These are phyloP conservation scores for Endocalyx cinctus DNA, from an alignment of 2,329 filamentous ascomycete species.

Conservation along the genomic window DNA sequence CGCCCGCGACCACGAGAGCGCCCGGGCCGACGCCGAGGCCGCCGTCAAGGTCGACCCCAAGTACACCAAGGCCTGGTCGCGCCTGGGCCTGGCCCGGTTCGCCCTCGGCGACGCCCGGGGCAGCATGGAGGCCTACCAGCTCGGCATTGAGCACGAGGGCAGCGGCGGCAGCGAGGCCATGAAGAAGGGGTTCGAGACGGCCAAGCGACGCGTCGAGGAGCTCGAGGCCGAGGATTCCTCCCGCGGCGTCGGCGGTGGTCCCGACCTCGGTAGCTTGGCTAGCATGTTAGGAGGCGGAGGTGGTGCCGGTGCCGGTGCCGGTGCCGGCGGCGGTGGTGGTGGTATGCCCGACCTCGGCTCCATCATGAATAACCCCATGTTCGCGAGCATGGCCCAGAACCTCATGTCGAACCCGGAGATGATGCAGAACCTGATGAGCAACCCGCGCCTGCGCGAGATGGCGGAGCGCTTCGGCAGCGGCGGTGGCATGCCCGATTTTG, in stretches of 20 bases:
- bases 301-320: conserved; percentile 46
- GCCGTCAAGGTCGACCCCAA: conserved; percentile 82
- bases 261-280: conserved; percentile 65
- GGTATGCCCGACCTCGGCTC: conserved; percentile 84
- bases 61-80: conserved; percentile 97
- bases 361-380: conserved; percentile 98
- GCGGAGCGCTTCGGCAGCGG: conserved; percentile 71
- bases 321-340: conserved; percentile 57
- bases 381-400: conserved; percentile 93
- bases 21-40: conserved; percentile 82
- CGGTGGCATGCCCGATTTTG: conserved; percentile 86
- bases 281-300: conserved; percentile 66
- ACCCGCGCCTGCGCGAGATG: conserved; percentile 85
- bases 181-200: conserved; percentile 95
- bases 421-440: conserved; percentile 90
- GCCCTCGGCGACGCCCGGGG: conserved; percentile 87
- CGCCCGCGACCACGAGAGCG: conserved; percentile 76
- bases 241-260: conserved; percentile 58
- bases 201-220: conserved; percentile 81
- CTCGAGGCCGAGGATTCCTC: conserved; percentile 54
- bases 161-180: conserved; percentile 93
- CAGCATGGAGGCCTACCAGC: conserved; percentile 89
- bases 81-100: conserved; percentile 85
- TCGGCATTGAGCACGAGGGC: conserved; percentile 90
- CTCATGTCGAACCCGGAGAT: conserved; percentile 95